Percentiles rank a stretch among this genome's conserved stretches.
phyloP scores from a whole-genome alignment of 2,329 filamentous ascomycete genomes.

The Cadophora sp. region DNA sequence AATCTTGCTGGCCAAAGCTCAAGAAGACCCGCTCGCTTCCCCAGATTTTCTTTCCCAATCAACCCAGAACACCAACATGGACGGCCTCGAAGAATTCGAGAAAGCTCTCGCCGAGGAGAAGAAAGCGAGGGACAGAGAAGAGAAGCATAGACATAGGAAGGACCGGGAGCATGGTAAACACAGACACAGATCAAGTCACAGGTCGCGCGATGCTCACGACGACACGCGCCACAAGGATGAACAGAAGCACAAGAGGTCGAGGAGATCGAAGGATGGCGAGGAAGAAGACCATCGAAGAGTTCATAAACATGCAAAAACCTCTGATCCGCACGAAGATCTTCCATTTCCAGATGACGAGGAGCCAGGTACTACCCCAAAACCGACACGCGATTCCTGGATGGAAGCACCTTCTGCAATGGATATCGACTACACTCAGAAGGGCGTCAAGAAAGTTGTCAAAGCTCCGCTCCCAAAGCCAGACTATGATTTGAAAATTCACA shows the following conservation, averaged over 20 bases:
- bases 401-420: conserved; percentile 81
- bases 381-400: conserved; percentile 91
- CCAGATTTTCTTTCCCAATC: conserved; percentile 16
- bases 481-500: conserved; percentile 60
- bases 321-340: conserved; percentile 57
- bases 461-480: conserved; percentile 40
- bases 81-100: conserved; percentile 76
- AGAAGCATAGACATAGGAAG: conserved; percentile 53
- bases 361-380: conserved; percentile 34
- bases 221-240: conserved; percentile 46
- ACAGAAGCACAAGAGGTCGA: conserved; percentile 69
- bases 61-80: conserved; percentile 47
- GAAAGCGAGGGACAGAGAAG: conserved; percentile 55
- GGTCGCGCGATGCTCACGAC: conserved; percentile 38
- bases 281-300: conserved; percentile 44
- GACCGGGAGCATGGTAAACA: conserved; percentile 46
- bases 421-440: conserved; percentile 80
- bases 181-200: conserved; percentile 43
- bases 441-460: conserved; percentile 60
- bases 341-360: conserved; percentile 59
- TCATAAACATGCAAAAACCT: conserved; percentile 48
- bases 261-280: conserved; percentile 48
- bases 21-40: conserved; percentile 18
- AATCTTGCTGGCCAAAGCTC: conserved; percentile 11
- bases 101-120: conserved; percentile 74